Conservation (phyloP, 805 yeast genomes). For the Grigorovia transvaalensis region DNA sequence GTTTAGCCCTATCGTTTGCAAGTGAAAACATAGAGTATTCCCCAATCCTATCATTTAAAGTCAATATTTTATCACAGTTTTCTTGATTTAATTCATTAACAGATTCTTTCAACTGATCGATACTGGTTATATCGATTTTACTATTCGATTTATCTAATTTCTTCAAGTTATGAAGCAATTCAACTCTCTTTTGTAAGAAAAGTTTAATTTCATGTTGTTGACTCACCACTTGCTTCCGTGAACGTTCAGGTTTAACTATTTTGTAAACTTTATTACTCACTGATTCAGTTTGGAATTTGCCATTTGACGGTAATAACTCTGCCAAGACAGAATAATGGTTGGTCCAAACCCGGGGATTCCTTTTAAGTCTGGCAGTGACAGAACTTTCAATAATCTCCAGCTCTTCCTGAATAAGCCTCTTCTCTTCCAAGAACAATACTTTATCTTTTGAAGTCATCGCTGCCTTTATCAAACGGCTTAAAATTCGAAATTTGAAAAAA, state of each 20-base stretch:
- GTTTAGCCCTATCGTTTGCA: constrained; percentile 7
- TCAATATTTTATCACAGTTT: constrained; percentile 13
- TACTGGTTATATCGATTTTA: constrained; percentile 5
- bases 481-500: not conserved
- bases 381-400: constrained; percentile 64
- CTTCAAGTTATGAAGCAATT: constrained; percentile 20
- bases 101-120: constrained; percentile 32
- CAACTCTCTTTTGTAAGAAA: constrained; percentile 39
- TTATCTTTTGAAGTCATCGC: not conserved
- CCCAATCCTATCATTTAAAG: constrained; percentile 7
- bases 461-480: not conserved
- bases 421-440: constrained; percentile 22
- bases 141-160: not conserved
- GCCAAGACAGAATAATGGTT: constrained; percentile 13
- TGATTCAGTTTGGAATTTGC: not conserved
- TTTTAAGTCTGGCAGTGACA: constrained; percentile 46
- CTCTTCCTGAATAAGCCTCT: constrained; percentile 43
- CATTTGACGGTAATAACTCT: not conserved
- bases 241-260: constrained; percentile 33
- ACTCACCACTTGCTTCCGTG: constrained; percentile 38
- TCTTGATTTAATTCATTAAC: constrained; percentile 24
- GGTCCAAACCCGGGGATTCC: constrained; percentile 49
- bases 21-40: constrained; percentile 21
- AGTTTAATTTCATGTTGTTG: constrained; percentile 60
- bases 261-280: constrained; percentile 21